phyloP scores from a whole-genome alignment of 129 eudicot species.

The Dittrichia graveolens region DNA sequence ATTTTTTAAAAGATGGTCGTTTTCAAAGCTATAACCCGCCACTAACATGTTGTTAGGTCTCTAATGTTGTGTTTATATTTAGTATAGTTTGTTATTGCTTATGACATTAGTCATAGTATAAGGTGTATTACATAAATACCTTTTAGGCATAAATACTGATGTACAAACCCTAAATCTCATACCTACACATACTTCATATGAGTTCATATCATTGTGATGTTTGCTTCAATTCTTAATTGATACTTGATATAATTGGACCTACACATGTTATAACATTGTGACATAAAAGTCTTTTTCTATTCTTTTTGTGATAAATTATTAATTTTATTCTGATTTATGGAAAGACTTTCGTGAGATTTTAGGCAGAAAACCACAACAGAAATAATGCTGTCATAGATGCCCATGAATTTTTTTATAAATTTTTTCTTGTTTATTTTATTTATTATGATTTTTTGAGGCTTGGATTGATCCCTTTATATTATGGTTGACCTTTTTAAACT shows the following conservation, averaged over 20 bases:
- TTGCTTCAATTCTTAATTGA: no score
- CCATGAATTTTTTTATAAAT: slow-evolving; percentile 16
- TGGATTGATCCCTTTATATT: slow-evolving; percentile 28
- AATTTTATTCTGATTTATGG: background rate
- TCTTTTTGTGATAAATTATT: background rate
- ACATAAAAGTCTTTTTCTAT: background rate
- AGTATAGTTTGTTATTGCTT: no score
- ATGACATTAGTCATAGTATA: no score
- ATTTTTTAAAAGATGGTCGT: background rate
- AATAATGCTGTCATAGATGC: slow-evolving; percentile 22
- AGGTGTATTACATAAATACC: no score
- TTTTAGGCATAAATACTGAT: no score
- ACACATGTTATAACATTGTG: no score
- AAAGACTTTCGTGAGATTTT: slow-evolving; percentile 19
- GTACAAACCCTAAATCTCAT: no score
- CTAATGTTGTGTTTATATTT: no score
- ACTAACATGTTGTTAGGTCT: background rate
- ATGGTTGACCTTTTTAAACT: slow-evolving; percentile 31
- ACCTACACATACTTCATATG: no score
- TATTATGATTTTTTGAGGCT: slow-evolving; percentile 11
- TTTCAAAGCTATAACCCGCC: background rate
- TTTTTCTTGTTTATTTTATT: no score
- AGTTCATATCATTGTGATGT: no score
- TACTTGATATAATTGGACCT: background rate
- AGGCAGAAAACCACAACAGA: slow-evolving; percentile 16